These are phyloP conservation scores for Scalesia atractyloides DNA, from an alignment of 129 eudicot genomes.

Conservation along the genomic window DNA sequence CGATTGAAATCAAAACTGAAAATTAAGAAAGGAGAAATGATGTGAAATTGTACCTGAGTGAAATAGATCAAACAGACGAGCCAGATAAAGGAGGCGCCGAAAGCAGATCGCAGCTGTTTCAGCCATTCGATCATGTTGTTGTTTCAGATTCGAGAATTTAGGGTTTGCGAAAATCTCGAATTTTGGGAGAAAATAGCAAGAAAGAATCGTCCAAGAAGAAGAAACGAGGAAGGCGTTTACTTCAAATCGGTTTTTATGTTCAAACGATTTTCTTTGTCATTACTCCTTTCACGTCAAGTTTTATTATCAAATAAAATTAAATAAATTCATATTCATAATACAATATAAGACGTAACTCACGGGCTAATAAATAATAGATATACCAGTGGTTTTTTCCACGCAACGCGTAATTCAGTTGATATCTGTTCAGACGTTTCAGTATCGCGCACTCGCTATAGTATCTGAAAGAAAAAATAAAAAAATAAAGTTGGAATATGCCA, in stretches of 20 bases:
- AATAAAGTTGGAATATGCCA: too few relatives aligned
- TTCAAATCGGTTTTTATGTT: constrained; percentile 13
- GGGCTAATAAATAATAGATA: too few relatives aligned
- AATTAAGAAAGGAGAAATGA: neutral
- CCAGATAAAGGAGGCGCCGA: constrained; percentile 93
- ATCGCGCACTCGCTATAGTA: too few relatives aligned
- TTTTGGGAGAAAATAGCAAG: neutral
- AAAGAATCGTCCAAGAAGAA: constrained; percentile 1
- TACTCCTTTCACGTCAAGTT: constrained; percentile 14
- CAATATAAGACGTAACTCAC: neutral
- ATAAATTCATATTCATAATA: neutral
- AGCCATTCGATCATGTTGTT: constrained; percentile 63
- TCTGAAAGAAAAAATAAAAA: too few relatives aligned
- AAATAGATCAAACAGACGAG: constrained; percentile 93
- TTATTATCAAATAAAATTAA: neutral
- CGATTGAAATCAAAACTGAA: neutral
- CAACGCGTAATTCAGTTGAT: too few relatives aligned
- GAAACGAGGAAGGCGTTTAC: constrained; percentile 34
- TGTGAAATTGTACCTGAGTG: constrained; percentile 62
- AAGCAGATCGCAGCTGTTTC: constrained; percentile 64
- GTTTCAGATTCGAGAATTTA: constrained; percentile 9
- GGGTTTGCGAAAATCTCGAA: constrained; percentile 26
- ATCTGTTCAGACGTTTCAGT: too few relatives aligned
- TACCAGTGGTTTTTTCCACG: too few relatives aligned
- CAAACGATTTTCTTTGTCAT: constrained; percentile 29